Conservation (phyloP, 2,329 filamentous ascomycete species). For the Plectosphaerella cucumerina region DNA sequence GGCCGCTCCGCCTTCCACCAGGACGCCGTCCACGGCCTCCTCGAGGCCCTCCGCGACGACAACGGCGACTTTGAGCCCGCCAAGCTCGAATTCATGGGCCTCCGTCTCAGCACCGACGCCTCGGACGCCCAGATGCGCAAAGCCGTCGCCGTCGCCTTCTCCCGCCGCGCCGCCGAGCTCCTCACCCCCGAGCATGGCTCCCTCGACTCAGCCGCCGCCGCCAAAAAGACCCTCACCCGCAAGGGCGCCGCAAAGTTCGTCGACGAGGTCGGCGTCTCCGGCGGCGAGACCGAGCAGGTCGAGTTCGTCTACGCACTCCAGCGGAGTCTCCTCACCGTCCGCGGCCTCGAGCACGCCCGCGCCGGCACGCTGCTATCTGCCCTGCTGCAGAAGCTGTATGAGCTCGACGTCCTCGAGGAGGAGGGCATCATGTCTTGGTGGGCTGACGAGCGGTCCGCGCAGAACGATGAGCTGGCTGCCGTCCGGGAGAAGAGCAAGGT, state of each 20-base stretch:
- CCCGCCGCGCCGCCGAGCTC: constrained; percentile 73
- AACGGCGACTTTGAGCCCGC: constrained; percentile 74
- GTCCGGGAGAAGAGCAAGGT: constrained; percentile 71
- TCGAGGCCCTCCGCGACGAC: constrained; percentile 75
- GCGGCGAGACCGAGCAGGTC: constrained; percentile 71
- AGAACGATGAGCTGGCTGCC: constrained; percentile 45
- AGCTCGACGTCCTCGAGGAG: constrained; percentile 80
- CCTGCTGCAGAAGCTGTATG: constrained; percentile 79
- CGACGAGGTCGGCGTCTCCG: constrained; percentile 55
- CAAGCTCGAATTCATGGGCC: constrained; percentile 86
- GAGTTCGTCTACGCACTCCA: constrained; percentile 83
- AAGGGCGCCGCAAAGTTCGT: constrained; percentile 53
- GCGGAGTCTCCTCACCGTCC: constrained; percentile 66
- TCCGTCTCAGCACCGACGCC: constrained; percentile 88
- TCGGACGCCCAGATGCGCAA: constrained; percentile 84
- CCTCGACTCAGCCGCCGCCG: constrained; percentile 60
- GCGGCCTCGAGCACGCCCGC: constrained; percentile 47
- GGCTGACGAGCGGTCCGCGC: constrained; percentile 60
- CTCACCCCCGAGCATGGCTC: constrained; percentile 43
- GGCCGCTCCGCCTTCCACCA: constrained; percentile 65
- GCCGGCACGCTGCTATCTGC: constrained; percentile 67
- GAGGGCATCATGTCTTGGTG: constrained; percentile 89
- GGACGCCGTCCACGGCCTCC: constrained; percentile 81
- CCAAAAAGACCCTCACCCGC: constrained; percentile 55
- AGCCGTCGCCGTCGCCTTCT: constrained; percentile 81